Conservation (phyloP, 768 basidiomycete species). For the Auricularia sp. region DNA sequence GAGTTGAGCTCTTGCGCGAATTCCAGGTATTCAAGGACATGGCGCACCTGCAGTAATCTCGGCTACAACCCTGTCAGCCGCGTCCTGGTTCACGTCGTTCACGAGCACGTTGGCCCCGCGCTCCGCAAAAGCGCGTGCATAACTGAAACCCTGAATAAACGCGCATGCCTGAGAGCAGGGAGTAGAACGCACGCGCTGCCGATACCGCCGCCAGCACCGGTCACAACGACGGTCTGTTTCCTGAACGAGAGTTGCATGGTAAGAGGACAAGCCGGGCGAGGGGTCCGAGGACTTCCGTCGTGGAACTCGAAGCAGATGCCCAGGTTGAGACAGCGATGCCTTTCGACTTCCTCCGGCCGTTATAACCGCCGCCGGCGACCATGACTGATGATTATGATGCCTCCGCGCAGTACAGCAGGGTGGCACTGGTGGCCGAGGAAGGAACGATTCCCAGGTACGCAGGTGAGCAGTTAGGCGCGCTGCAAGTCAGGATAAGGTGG, state of each 20-base stretch:
- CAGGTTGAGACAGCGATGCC: too few relatives aligned
- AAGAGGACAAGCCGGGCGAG: too few relatives aligned
- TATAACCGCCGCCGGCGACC: too few relatives aligned
- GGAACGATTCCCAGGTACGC: too few relatives aligned
- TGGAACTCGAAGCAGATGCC: too few relatives aligned
- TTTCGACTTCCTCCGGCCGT: too few relatives aligned
- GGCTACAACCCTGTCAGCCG: conserved; percentile 86
- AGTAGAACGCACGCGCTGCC: conserved; percentile 65
- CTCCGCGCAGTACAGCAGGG: too few relatives aligned
- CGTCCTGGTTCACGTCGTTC: conserved; percentile 82
- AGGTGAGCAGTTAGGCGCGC: too few relatives aligned
- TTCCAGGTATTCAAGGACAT: conserved; percentile 12
- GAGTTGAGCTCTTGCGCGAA: neutral
- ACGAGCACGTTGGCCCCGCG: conserved; percentile 91
- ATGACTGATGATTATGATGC: too few relatives aligned
- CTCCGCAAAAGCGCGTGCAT: conserved; percentile 82
- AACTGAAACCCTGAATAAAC: conserved; percentile 33
- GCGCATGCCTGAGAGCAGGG: neutral
- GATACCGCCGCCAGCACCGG: conserved; percentile 91
- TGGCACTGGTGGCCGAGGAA: too few relatives aligned
- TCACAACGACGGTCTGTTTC: conserved; percentile 82
- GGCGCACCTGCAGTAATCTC: conserved; percentile 66
- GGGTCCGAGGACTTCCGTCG: too few relatives aligned
- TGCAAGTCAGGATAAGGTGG: too few relatives aligned
- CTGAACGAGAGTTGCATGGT: conserved; percentile 50